Conservation (phyloP, 805 yeast genomes). For the Lipomyces starkeyi region DNA sequence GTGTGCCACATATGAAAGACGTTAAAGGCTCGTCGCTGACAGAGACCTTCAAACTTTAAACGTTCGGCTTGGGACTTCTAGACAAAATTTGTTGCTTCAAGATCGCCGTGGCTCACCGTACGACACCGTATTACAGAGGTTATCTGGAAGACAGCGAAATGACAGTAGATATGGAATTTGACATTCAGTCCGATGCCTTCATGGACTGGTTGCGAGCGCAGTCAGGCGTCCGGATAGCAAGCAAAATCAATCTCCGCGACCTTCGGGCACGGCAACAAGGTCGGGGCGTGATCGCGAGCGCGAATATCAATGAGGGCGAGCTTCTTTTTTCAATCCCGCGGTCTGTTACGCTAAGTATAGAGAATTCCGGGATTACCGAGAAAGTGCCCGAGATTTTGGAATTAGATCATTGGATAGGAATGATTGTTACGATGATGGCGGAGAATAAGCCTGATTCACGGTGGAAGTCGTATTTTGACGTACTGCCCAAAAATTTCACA, state of each 20-base stretch:
- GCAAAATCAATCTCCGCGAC: slow-evolving; percentile 67
- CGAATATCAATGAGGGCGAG: slow-evolving; percentile 67
- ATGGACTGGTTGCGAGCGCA: slow-evolving; percentile 30
- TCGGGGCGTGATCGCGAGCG: slow-evolving; percentile 71
- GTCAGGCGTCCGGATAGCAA: slow-evolving; percentile 50
- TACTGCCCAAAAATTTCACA: slow-evolving; percentile 68
- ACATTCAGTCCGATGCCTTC: slow-evolving; percentile 18
- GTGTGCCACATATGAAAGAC: too few relatives aligned
- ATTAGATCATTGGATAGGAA: slow-evolving; percentile 74
- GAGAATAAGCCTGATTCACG: slow-evolving; percentile 60
- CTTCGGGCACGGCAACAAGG: slow-evolving; percentile 68
- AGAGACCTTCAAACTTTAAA: too few relatives aligned
- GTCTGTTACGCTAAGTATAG: slow-evolving; percentile 60
- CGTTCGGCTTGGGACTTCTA: too few relatives aligned
- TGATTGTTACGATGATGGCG: slow-evolving; percentile 70
- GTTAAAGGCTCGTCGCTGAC: too few relatives aligned
- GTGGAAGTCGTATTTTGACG: slow-evolving; percentile 74
- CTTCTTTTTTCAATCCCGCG: slow-evolving; percentile 73
- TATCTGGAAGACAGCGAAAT: not conserved
- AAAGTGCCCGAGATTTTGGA: slow-evolving; percentile 40
- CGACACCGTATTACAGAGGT: not conserved
- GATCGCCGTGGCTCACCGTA: not conserved
- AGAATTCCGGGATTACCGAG: slow-evolving; percentile 49
- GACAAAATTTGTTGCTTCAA: too few relatives aligned
- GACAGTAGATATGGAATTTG: slow-evolving; percentile 6